phyloP scores from a whole-genome alignment of 2,329 filamentous ascomycete species.

The Graphilbum sp. region DNA sequence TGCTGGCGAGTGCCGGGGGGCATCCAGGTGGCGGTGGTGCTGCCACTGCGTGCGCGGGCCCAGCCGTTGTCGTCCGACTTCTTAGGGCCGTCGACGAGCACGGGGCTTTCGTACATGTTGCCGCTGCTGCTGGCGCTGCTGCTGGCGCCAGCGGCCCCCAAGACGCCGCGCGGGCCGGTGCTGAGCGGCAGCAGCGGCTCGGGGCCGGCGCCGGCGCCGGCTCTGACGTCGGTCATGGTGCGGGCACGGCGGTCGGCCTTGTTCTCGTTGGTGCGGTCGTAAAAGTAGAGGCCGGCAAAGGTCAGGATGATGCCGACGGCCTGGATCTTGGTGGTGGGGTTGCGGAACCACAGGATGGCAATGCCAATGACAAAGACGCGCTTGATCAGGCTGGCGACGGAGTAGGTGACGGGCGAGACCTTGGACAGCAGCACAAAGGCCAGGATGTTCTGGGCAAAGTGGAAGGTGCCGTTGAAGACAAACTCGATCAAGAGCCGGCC shows the following conservation, averaged over 20 bases:
- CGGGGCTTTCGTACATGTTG: too few species aligned
- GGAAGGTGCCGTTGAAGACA: slow-evolving; percentile 90
- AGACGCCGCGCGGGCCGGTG: slow-evolving; percentile 7
- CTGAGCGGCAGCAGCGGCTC: slow-evolving; percentile 52
- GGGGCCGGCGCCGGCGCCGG: slow-evolving; percentile 1
- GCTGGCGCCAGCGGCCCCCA: not conserved
- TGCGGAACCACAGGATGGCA: slow-evolving; percentile 93
- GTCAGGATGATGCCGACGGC: slow-evolving; percentile 75
- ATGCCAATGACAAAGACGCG: slow-evolving; percentile 93
- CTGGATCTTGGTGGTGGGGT: slow-evolving; percentile 68
- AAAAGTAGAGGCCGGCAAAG: slow-evolving; percentile 84
- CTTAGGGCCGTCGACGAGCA: slow-evolving; percentile 39
- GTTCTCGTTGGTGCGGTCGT: slow-evolving; percentile 81
- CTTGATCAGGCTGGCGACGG: slow-evolving; percentile 89
- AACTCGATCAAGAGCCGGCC: slow-evolving; percentile 69
- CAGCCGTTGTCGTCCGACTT: slow-evolving; percentile 33
- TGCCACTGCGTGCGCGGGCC: slow-evolving; percentile 24
- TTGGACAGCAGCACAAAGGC: slow-evolving; percentile 86
- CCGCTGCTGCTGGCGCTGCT: not conserved
- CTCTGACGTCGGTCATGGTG: slow-evolving; percentile 35
- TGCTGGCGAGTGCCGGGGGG: slow-evolving; percentile 71
- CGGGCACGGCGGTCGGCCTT: slow-evolving; percentile 73
- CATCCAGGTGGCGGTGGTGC: slow-evolving; percentile 45
- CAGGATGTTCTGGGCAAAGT: slow-evolving; percentile 91
- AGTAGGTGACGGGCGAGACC: slow-evolving; percentile 93